Evolutionary conservation across 2,329 filamentous ascomycete genomes (phyloP).

Genomic region (Dactylellina cionopaga): DNA sequence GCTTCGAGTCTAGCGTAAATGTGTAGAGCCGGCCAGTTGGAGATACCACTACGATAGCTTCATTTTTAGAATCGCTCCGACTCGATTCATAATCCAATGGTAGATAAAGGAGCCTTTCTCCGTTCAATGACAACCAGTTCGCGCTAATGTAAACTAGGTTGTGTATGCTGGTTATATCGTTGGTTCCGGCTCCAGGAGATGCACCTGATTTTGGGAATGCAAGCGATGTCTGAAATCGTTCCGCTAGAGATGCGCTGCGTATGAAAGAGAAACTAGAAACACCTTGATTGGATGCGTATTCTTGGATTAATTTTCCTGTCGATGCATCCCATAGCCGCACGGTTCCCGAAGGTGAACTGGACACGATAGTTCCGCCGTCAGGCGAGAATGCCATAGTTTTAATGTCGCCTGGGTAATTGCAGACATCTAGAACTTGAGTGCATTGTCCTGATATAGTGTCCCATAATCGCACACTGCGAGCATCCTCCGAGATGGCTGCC

Average conservation of each 20-base stretch:
- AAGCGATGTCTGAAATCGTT: background rate
- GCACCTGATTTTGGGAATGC: background rate
- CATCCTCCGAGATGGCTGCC: background rate
- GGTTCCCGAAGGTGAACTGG: background rate
- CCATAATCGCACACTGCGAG: background rate
- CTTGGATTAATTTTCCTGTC: background rate
- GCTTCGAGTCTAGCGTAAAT: background rate
- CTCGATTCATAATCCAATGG: background rate
- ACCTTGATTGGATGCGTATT: background rate
- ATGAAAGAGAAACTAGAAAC: background rate
- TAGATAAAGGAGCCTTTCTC: background rate
- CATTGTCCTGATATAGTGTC: background rate
- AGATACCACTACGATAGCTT: background rate
- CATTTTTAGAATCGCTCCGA: background rate
- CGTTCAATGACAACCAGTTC: background rate
- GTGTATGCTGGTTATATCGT: background rate
- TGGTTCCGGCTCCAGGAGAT: background rate
- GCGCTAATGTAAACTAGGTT: background rate
- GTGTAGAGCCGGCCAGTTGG: background rate
- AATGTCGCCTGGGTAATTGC: background rate
- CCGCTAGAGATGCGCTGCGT: no score
- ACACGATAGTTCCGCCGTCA: conserved; percentile 16
- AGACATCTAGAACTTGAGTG: background rate
- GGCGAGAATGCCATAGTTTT: conserved; percentile 16
- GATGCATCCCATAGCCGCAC: conserved; percentile 25